phyloP scores from a whole-genome alignment of 306 rosid species.

The Rosa multiflora region DNA sequence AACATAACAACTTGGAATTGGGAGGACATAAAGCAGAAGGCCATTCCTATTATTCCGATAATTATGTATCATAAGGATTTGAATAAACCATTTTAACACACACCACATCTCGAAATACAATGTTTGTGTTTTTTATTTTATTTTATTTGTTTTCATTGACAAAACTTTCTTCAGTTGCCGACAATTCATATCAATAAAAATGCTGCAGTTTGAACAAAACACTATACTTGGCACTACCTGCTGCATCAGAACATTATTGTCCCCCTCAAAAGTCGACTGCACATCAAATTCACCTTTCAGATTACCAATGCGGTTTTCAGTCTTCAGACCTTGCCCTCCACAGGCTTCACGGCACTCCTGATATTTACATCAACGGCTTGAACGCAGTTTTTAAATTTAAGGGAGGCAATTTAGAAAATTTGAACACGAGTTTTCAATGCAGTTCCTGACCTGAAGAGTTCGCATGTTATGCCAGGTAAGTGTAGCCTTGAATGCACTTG shows the following conservation, averaged over 20 bases:
- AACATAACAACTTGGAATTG: background rate
- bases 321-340: constrained; percentile 90
- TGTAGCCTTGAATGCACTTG: constrained; percentile 88
- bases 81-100: background rate
- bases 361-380: constrained; percentile 20
- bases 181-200: background rate
- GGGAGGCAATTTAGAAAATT: constrained; percentile 11
- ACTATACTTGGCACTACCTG: constrained; percentile 53
- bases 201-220: background rate
- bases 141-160: too few species aligned
- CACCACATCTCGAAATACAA: background rate
- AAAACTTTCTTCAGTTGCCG: background rate
- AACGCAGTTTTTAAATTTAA: background rate
- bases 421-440: constrained; percentile 4
- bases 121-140: background rate
- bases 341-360: constrained; percentile 99
- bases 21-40: background rate
- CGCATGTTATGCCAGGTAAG: constrained; percentile 90
- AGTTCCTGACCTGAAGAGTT: constrained; percentile 69
- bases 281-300: constrained; percentile 80
- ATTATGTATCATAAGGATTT: background rate
- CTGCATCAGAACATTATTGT: constrained; percentile 96
- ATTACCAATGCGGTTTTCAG: constrained; percentile 83
- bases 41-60: background rate
- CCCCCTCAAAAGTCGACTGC: constrained; percentile 98